Evolutionary conservation across 2,329 filamentous ascomycete species (phyloP).

Genomic region (Talaromyces sp.): DNA sequence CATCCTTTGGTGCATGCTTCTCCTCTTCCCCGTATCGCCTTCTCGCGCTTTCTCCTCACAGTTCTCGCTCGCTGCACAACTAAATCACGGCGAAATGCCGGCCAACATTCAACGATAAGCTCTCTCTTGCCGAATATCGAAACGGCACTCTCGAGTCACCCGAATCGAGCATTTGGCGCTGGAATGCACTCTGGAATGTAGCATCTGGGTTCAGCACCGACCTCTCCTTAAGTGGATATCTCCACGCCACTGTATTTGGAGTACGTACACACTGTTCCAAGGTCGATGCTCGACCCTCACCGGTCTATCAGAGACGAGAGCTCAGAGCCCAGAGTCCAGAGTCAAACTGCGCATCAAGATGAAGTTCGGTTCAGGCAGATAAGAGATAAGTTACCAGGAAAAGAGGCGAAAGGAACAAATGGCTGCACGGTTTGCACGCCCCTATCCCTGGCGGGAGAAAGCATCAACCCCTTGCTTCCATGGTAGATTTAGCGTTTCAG

Average conservation of each 20-base stretch:
- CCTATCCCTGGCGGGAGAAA: not conserved
- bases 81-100: not conserved
- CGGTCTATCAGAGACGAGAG: not conserved
- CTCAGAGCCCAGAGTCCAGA: not conserved
- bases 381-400: not conserved
- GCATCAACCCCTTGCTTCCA: slow-evolving; percentile 8
- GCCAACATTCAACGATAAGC: not conserved
- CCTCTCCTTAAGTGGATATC: slow-evolving; percentile 3
- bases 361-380: not conserved
- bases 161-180: not conserved
- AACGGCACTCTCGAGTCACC: not conserved
- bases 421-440: not conserved
- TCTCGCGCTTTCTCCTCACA: not conserved
- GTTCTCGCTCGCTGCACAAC: not conserved
- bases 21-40: not conserved
- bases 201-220: slow-evolving; percentile 6
- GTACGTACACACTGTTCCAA: not conserved
- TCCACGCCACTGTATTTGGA: not conserved
- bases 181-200: slow-evolving; percentile 2
- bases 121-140: not conserved
- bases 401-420: not conserved
- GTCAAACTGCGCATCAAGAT: not conserved
- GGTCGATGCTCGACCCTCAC: not conserved
- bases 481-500: not conserved
- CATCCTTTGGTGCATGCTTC: not conserved